Evolutionary conservation across 75 land plant species (phyloP).

Genomic region (Selaginella tamariscina): DNA sequence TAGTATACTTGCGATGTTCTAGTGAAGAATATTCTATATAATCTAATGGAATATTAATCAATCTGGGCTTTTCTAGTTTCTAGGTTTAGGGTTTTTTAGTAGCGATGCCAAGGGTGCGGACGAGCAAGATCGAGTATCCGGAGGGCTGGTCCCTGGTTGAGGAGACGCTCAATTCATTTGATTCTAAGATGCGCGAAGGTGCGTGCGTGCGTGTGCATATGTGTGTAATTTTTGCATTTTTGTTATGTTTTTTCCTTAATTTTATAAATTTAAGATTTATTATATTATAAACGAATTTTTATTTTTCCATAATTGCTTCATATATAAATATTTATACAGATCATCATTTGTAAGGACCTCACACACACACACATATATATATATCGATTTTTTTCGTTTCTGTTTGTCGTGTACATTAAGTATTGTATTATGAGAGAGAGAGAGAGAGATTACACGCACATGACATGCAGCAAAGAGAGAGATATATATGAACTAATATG

Average conservation of each 20-base stretch:
- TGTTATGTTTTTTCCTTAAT: not conserved
- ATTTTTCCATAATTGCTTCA: too few species aligned
- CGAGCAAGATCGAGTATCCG: conserved; percentile 62
- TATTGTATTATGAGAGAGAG: too few species aligned
- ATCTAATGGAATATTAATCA: too few species aligned
- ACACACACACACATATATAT: too few species aligned
- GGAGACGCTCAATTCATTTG: conserved; percentile 69
- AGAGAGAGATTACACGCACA: too few species aligned
- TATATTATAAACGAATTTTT: not conserved
- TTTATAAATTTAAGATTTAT: not conserved
- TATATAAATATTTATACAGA: too few species aligned
- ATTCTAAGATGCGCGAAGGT: conserved; percentile 96
- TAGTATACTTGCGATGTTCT: too few species aligned
- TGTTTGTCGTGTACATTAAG: not conserved
- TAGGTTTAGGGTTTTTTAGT: not conserved
- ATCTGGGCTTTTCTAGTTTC: too few species aligned
- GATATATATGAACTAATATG: too few species aligned
- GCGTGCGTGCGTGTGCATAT: not conserved
- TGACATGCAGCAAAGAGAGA: too few species aligned
- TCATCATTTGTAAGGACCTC: too few species aligned
- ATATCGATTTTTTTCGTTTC: conserved; percentile 4
- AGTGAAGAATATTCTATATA: too few species aligned
- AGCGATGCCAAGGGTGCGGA: conserved; percentile 80
- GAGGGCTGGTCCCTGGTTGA: conserved; percentile 95
- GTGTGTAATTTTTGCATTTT: not conserved